These are phyloP conservation scores for Oidium heveae DNA, from an alignment of 2,329 filamentous ascomycete genomes.

Conservation along the genomic window DNA sequence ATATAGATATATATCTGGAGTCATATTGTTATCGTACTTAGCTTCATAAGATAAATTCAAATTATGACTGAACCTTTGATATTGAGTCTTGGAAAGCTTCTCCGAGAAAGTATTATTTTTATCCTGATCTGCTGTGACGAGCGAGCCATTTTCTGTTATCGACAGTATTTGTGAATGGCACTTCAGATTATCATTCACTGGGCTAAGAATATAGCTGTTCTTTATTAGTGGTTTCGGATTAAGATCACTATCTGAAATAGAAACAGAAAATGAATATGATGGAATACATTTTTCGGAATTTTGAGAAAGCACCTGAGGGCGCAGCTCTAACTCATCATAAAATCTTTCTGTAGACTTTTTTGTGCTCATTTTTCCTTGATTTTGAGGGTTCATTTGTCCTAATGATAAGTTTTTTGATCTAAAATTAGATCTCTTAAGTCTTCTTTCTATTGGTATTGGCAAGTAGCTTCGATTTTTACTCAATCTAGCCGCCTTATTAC, in stretches of 20 bases:
- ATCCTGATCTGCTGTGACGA: background rate
- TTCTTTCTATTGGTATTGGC: too few species aligned
- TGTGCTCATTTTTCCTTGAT: background rate
- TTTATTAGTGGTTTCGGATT: background rate
- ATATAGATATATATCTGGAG: background rate
- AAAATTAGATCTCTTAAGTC: too few species aligned
- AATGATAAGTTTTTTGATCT: too few species aligned
- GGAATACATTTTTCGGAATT: background rate
- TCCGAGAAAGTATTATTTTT: background rate
- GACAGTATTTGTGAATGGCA: background rate
- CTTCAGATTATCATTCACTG: too few species aligned
- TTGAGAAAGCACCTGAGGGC: background rate
- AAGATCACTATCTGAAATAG: background rate
- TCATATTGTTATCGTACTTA: background rate
- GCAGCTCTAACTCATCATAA: background rate
- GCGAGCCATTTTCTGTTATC: background rate
- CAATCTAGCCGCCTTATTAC: too few species aligned
- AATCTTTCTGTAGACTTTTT: background rate
- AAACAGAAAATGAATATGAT: too few species aligned
- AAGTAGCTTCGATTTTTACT: too few species aligned
- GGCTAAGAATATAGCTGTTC: background rate
- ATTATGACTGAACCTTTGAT: background rate
- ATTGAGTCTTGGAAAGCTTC: background rate
- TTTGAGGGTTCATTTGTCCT: background rate
- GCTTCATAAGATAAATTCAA: background rate